These are phyloP conservation scores for Globisporangium heterothallicum DNA, from an alignment of 352 stramenopile species.

Conservation along the genomic window DNA sequence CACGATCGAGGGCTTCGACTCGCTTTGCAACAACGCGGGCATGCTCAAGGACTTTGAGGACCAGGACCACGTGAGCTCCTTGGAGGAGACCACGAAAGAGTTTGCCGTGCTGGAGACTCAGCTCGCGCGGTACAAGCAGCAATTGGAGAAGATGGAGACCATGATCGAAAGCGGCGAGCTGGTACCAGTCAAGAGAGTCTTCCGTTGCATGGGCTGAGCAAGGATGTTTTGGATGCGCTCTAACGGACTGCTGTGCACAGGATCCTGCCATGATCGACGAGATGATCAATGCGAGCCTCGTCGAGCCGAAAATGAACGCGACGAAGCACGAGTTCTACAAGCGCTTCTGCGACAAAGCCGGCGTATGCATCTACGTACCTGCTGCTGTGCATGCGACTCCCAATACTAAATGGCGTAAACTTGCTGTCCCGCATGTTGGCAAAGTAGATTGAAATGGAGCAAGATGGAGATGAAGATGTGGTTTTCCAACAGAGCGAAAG, in stretches of 20 bases:
- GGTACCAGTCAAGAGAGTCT: slow-evolving; percentile 8
- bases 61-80: slow-evolving; percentile 37
- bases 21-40: slow-evolving; percentile 55
- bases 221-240: not conserved
- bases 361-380: slow-evolving; percentile 30
- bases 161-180: slow-evolving; percentile 44
- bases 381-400: not conserved
- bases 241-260: too few species aligned
- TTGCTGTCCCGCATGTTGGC: too few species aligned
- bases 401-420: too few species aligned
- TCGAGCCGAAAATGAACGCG: slow-evolving; percentile 50
- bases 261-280: slow-evolving; percentile 54
- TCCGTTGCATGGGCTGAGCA: not conserved
- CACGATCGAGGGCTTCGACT: slow-evolving; percentile 60
- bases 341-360: slow-evolving; percentile 68
- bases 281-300: slow-evolving; percentile 44
- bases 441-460: slow-evolving; percentile 68
- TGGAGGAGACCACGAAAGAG: slow-evolving; percentile 67
- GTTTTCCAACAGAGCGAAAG: slow-evolving; percentile 81
- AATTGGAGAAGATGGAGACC: slow-evolving; percentile 60
- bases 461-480: slow-evolving; percentile 70
- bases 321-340: slow-evolving; percentile 73
- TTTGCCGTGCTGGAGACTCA: slow-evolving; percentile 64
- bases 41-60: slow-evolving; percentile 65
- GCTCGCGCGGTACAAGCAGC: slow-evolving; percentile 56